Base-by-base conservation (phyloP, 177 flowering plant genomes). In the Vitis hybrid region DNA sequence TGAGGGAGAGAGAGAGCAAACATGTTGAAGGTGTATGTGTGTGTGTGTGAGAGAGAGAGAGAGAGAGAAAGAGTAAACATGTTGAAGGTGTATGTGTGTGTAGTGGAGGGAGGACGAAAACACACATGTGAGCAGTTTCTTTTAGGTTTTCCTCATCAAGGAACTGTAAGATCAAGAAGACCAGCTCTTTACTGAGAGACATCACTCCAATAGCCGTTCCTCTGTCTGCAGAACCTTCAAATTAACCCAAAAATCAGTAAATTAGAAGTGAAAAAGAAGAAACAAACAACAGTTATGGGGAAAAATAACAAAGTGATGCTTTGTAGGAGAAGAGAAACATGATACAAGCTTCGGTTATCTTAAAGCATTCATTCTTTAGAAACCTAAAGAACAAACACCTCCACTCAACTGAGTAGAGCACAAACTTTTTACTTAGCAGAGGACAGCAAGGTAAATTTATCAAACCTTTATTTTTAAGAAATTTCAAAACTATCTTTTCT, bases 91-190 rank as follows among this genome's bases (percentile, higher is more conserved):
- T 40, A 5, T 5, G 40, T 51, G 19, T 19, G 9, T 13, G 13
- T 27, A 6, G 50, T n/a, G 50, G 52, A 49, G 14, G 32, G 15
- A 40, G 15, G 61, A 27, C 16, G 46, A 52, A 56, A 18, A 56
- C 66, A 2, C 59, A 79, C 81, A 57, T 71, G 66, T 68, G 79
- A 62, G 64, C 71, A 50, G 73, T 51, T 60, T 63, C 66, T 40
- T 54, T 48, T 21, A 59, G 50, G 50, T 75, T 62, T 69, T 69
- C 70, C 60, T 76, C 76, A 56, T 73, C 49, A 2, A 70, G 62
- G 60, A 62, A 79, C 74, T 79, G 81, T 48, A 69, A 54, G 66
- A 75, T 62, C 62, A 79, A 51, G 65, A 63, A 64, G 51, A 74
- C 52, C 27, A 78, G 77, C n/a, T 78, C 77, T 70, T 60, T 56